Conservation (phyloP, 306 rosid genomes). For the Astragalus glycyphyllos region DNA sequence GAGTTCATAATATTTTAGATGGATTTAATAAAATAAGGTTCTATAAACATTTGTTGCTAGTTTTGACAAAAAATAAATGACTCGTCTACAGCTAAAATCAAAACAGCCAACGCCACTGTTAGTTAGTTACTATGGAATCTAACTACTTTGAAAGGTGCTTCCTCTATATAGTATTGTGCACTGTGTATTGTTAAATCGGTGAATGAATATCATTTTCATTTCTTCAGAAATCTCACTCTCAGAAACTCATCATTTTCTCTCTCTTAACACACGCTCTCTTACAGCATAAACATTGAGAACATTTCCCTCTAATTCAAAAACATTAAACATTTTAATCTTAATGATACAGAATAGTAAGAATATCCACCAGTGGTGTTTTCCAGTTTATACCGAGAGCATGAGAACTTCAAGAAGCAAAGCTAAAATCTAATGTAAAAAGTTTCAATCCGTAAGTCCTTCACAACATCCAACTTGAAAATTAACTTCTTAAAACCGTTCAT, state of each 20-base stretch:
- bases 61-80: not conserved
- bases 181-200: not conserved
- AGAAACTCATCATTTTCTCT: not conserved
- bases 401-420: slow-evolving; percentile 26
- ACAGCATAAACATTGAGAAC: slow-evolving; percentile 6
- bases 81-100: not conserved
- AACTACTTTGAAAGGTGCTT: not conserved
- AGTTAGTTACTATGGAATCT: not conserved
- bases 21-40: no score
- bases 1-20: no score
- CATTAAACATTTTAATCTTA: not conserved
- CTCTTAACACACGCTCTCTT: not conserved
- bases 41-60: no score
- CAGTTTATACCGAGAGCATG: slow-evolving; percentile 1
- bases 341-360: not conserved
- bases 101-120: not conserved
- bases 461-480: slow-evolving; percentile 37
- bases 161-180: not conserved
- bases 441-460: slow-evolving; percentile 1
- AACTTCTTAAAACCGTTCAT: slow-evolving; percentile 36
- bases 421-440: slow-evolving; percentile 33
- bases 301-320: not conserved
- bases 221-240: not conserved
- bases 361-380: slow-evolving; percentile 15
- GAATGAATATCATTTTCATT: not conserved